A percentile compares a stretch with the other conserved stretches of the same genome.
Evolutionary conservation across 306 rosid genomes (phyloP).

Genomic region (Erythrophleum fordii): DNA sequence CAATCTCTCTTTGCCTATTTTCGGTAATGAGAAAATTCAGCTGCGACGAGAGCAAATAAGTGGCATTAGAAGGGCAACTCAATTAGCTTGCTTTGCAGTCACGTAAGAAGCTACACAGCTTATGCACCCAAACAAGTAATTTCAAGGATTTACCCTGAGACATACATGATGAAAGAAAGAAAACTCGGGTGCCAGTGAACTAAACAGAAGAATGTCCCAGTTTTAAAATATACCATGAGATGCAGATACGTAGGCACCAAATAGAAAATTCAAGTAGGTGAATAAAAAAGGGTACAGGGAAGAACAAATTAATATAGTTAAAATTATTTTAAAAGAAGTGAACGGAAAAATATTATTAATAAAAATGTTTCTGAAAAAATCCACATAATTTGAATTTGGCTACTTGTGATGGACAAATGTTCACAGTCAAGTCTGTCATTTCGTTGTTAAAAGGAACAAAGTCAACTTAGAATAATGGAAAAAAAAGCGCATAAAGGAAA

Average conservation of each 20-base stretch:
- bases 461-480: not conserved
- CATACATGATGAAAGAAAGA: not conserved
- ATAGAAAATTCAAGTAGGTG: not conserved
- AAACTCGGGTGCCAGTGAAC: not conserved
- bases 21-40: slow-evolving; percentile 87
- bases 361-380: not conserved
- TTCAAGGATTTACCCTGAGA: slow-evolving; percentile 11
- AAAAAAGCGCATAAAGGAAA: not conserved
- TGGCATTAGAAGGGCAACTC: slow-evolving; percentile 40
- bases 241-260: not conserved
- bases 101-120: slow-evolving; percentile 12
- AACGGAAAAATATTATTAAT: not conserved
- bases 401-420: not conserved
- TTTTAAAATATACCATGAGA: not conserved
- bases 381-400: not conserved
- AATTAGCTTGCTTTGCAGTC: slow-evolving; percentile 18
- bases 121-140: slow-evolving; percentile 31
- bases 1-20: slow-evolving; percentile 82
- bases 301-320: not conserved
- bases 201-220: not conserved
- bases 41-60: slow-evolving; percentile 51
- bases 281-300: not conserved
- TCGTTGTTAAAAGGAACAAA: not conserved
- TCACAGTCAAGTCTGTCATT: not conserved
- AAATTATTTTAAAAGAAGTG: not conserved